Evolutionary conservation across 805 yeast species (phyloP).

Genomic region (Saturnispora dispora): DNA sequence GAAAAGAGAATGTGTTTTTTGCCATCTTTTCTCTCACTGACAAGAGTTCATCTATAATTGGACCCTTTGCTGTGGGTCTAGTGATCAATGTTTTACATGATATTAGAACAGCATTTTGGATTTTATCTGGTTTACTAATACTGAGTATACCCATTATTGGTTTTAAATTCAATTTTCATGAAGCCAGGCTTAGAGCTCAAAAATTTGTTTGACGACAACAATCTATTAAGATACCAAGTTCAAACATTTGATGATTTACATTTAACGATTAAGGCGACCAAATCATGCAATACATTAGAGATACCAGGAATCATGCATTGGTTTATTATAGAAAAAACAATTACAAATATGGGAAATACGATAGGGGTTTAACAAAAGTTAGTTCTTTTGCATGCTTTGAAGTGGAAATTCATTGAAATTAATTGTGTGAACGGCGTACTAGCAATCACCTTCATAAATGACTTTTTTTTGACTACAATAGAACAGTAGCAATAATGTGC

Average conservation of each 20-base stretch:
- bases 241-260: not conserved
- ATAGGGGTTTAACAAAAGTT: not conserved
- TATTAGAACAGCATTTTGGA: slow-evolving; percentile 62
- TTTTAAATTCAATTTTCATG: slow-evolving; percentile 42
- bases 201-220: not conserved
- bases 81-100: slow-evolving; percentile 67
- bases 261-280: not conserved
- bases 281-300: not conserved
- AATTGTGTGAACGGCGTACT: too few species aligned
- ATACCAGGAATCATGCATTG: too few species aligned
- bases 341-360: not conserved
- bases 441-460: too few species aligned
- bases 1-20: slow-evolving; percentile 68
- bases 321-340: not conserved
- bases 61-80: slow-evolving; percentile 65
- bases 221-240: not conserved
- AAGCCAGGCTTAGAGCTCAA: slow-evolving; percentile 36
- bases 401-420: too few species aligned
- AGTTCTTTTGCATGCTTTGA: too few species aligned
- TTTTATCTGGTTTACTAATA: slow-evolving; percentile 45
- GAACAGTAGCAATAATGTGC: too few species aligned
- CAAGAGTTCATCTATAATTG: slow-evolving; percentile 68
- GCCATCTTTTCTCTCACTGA: slow-evolving; percentile 71
- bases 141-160: slow-evolving; percentile 49
- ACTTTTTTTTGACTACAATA: too few species aligned